Evolutionary conservation across 768 basidiomycete genomes (phyloP).

Genomic region (Asterophora parasitica): DNA sequence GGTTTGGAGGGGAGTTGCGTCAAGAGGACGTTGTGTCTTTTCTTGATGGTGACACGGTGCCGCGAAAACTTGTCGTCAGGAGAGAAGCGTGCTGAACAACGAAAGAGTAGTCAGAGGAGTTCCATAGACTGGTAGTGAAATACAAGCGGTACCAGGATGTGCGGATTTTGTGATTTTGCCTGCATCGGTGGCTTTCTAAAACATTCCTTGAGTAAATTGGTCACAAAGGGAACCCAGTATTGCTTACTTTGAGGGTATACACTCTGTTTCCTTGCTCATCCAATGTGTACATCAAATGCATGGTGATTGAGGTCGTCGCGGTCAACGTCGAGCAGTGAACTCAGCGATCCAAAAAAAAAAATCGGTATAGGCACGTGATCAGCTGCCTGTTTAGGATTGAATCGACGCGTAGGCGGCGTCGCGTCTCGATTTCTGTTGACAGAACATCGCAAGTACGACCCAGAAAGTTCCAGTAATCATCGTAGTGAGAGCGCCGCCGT

Average conservation of each 20-base stretch:
- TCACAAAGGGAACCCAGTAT: neutral
- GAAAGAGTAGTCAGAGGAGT: conserved; percentile 1
- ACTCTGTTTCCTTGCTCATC: conserved; percentile 74
- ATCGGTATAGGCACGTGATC: no score
- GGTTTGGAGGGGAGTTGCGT: conserved; percentile 90
- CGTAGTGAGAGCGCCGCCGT: no score
- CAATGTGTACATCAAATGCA: conserved; percentile 97
- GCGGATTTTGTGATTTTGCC: conserved; percentile 92
- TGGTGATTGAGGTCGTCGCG: conserved; percentile 25
- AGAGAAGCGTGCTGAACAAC: conserved; percentile 83
- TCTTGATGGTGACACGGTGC: conserved; percentile 96
- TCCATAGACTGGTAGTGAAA: conserved; percentile 1
- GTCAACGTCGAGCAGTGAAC: no score
- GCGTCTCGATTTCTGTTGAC: no score
- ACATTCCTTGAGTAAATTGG: neutral
- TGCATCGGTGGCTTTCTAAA: conserved; percentile 76
- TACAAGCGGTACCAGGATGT: conserved; percentile 76
- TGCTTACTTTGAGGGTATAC: conserved; percentile 86
- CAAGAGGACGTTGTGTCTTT: conserved; percentile 81
- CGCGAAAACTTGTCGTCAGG: conserved; percentile 99
- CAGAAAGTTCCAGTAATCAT: no score
- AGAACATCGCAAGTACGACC: no score
- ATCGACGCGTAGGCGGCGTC: conserved; percentile 18
- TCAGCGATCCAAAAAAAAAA: no score
- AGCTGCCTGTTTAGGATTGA: neutral